These are phyloP conservation scores for Cyclospora cayetanensis DNA, from an alignment of 169 alveolate species.

Conservation along the genomic window DNA sequence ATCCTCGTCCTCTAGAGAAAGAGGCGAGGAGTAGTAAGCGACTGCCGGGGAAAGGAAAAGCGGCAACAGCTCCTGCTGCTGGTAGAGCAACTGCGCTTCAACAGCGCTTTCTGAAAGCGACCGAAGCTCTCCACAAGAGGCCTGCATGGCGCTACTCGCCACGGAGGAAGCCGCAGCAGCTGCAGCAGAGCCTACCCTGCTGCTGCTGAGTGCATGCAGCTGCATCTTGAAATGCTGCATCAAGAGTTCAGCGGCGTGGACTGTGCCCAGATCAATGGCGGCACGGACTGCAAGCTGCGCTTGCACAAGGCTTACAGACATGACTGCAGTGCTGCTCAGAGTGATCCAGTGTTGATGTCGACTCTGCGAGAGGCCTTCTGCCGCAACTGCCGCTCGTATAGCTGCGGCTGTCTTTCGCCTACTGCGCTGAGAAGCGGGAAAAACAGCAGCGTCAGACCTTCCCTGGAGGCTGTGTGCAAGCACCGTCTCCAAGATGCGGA, in stretches of 20 bases:
- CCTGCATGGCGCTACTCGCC: neutral
- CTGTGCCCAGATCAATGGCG: slow-evolving; percentile 6
- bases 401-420: neutral
- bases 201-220: neutral
- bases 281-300: slow-evolving; percentile 49
- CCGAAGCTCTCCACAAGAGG: neutral
- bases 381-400: slow-evolving; percentile 39
- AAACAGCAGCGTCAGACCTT: neutral
- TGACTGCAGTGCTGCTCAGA: slow-evolving; percentile 37
- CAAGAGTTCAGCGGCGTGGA: slow-evolving; percentile 38
- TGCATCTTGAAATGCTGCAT: slow-evolving; percentile 5
- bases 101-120: neutral
- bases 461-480: neutral
- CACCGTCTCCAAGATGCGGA: neutral
- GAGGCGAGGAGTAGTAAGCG: neutral
- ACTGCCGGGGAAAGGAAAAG: neutral
- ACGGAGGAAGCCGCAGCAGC: neutral
- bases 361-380: slow-evolving; percentile 38
- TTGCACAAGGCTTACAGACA: slow-evolving; percentile 21
- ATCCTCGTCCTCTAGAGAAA: neutral
- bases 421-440: neutral
- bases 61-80: slow-evolving; percentile 47
- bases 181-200: neutral
- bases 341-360: slow-evolving; percentile 35
- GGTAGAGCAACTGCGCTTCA: neutral